Base-by-base conservation (phyloP, 129 eudicot species). In the Cynara cardunculus region DNA sequence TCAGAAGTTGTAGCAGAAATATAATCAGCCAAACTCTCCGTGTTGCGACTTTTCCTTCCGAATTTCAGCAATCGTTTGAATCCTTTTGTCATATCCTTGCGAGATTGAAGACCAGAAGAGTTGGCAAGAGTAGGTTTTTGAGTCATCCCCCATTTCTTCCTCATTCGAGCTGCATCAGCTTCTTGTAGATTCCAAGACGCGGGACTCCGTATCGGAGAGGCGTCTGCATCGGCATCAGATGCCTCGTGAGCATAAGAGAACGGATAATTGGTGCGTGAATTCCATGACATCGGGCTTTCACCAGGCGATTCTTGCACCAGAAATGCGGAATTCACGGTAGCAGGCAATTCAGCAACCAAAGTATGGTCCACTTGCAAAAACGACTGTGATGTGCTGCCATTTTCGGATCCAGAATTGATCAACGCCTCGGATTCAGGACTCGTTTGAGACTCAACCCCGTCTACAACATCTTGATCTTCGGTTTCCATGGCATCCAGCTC, bases 81-180 rank as follows among this genome's bases (percentile, higher is more conserved):
- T 32, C 97, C 97, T 80, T 83, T 90, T 0, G 91, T 83, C 86
- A 90, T 80, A 85, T 90, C 98, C 84, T 90, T 91, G 35, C 96
- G 87, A 4, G 92, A 80, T 53, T 79, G 84, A 72, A 71, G 78
- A 70, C 86, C 87, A 0, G 93, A 85, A 49, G 92, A 83, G 78
- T 84, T 87, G 11, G 82, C 89, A 19, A 92, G 79, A 76, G 72
- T 72, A 7, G 96, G 91, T 81, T 90, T 92, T 78, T 92, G 94
- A 69, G 96, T 86, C 39, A 88, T 79, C 72, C 97, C 98, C 98
- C 98, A 94, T 83, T 92, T 92, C 86, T 90, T 94, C 83, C 97
- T 90, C 96, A 87, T 89, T 49, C 92, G 83, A 77, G 97, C 94
- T 62, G 92, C 91, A 77, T 94, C 98, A 37, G 85, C 76, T 41